Evolutionary conservation across 2,329 filamentous ascomycete genomes (phyloP).

Genomic region (Calonectria pseudoreteaudii): DNA sequence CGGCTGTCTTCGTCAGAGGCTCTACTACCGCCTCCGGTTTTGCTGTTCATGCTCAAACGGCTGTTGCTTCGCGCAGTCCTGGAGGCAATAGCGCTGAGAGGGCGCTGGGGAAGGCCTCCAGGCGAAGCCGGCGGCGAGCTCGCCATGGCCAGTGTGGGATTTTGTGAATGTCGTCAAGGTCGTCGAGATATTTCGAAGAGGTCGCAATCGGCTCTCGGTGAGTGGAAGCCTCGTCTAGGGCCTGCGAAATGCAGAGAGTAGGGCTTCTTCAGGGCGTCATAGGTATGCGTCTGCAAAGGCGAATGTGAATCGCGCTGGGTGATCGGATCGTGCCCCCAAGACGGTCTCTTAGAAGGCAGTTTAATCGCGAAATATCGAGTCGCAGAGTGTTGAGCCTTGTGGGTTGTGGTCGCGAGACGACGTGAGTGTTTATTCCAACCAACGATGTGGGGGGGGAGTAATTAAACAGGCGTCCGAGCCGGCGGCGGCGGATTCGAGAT

Average conservation of each 20-base stretch:
- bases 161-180: conserved; percentile 18
- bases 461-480: conserved; percentile 44
- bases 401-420: conserved; percentile 20
- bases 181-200: conserved; percentile 21
- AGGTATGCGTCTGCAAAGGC: conserved; percentile 35
- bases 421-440: conserved; percentile 41
- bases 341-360: conserved; percentile 32
- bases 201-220: conserved; percentile 29
- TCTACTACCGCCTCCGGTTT: conserved; percentile 80
- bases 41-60: conserved; percentile 87
- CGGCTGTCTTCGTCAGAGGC: conserved; percentile 90
- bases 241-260: conserved; percentile 35
- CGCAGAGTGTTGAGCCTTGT: conserved; percentile 19
- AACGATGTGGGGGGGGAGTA: conserved; percentile 43
- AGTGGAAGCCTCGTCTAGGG: conserved; percentile 12
- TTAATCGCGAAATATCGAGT: conserved; percentile 29
- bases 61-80: conserved; percentile 83
- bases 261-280: conserved; percentile 40
- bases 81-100: conserved; percentile 81
- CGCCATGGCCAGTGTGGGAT: conserved; percentile 63
- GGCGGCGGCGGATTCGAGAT: conserved; percentile 32
- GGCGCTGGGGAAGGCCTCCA: conserved; percentile 70
- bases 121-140: conserved; percentile 78
- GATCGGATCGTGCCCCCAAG: conserved; percentile 35
- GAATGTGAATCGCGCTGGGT: conserved; percentile 9